Evolutionary conservation across 2,329 filamentous ascomycete genomes (phyloP), one percentile per base, ranked within the genome.

Genomic region (Apiospora kogelbergensis): DNA sequence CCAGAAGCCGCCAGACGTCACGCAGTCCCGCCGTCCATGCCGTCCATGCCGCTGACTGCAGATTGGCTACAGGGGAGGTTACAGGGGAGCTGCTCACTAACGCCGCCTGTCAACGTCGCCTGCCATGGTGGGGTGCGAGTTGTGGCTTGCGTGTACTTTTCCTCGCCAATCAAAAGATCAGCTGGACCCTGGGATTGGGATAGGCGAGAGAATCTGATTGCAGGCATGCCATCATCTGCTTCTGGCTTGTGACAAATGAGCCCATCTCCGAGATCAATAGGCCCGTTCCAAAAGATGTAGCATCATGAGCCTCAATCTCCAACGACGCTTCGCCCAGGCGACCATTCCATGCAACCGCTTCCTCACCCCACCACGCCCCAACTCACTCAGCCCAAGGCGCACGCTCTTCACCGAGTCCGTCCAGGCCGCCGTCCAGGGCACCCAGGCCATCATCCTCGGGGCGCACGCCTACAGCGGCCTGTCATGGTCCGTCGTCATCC

Each of bases 401-500:
- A 66, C 65, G 2, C 22, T 66, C 44, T 37, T 53, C 26, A 46
- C 44, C 65, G 65, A 66, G 65, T 46, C 53, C 63, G 9, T 60
- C 26, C 48, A 68, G 69, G 70, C 45, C 79, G 84, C 68, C 80
- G 82, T 66, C 71, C 74, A 81, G 33, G 72, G 76, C 65, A 79
- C 84, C 3, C 82, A 85, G 41, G 76, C 83, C 66, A 73, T 81
- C 70, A 80, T 89, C 65, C 75, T 81, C 44, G 78, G 77, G 63
- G 67, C 85, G 11, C 86, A 89, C 73, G 68, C 70, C 30, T 48
- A 74, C 64, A 79, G 80, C 30, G 81, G 82, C 45, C 74, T 84
- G 1, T 86, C 86, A 1, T 89, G 87, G 87, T 88, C 81, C 72
- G 71, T 88, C 41, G 81, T 83, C 37, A 86, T 89, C 63, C 86